A percentile compares a stretch with the other conserved stretches of the same genome.
Evolutionary conservation across 2,329 filamentous ascomycete genomes (phyloP).

Genomic region (Colletotrichum salicis): DNA sequence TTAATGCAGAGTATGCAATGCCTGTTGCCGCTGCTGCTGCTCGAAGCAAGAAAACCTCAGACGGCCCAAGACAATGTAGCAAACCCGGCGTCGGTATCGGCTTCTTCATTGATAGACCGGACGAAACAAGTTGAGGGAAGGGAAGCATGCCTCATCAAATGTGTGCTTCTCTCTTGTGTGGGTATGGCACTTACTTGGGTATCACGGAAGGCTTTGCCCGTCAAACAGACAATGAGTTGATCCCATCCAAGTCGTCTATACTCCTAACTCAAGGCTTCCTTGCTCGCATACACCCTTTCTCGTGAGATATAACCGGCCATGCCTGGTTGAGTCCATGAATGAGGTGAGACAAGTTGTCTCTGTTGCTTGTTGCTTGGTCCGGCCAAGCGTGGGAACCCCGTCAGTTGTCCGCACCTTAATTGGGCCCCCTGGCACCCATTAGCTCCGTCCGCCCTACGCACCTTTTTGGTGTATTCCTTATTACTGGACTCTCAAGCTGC

Average conservation of each 20-base stretch:
- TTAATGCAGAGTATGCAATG: constrained; percentile 16
- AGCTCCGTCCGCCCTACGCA: constrained; percentile 11
- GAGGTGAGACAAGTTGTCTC: constrained; percentile 27
- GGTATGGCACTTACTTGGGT: not conserved
- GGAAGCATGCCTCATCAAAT: not conserved
- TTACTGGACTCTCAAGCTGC: not conserved
- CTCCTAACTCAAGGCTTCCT: not conserved
- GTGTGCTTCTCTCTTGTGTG: not conserved
- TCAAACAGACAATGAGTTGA: not conserved
- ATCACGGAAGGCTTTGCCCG: not conserved
- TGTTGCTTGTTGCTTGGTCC: constrained; percentile 20
- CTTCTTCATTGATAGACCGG: constrained; percentile 1
- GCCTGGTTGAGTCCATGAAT: constrained; percentile 22
- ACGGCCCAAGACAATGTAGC: constrained; percentile 13
- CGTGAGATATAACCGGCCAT: constrained; percentile 2
- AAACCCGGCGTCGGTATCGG: constrained; percentile 14
- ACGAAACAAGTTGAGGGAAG: not conserved
- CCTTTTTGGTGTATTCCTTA: not conserved
- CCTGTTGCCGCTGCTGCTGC: not conserved
- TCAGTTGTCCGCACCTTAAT: constrained; percentile 28
- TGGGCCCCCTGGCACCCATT: constrained; percentile 23
- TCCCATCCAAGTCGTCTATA: not conserved
- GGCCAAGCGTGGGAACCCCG: constrained; percentile 28
- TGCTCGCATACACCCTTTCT: not conserved
- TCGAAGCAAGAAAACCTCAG: constrained; percentile 15